Conservation (phyloP, 305 asterid genomes). For the Ilex paraguariensis region DNA sequence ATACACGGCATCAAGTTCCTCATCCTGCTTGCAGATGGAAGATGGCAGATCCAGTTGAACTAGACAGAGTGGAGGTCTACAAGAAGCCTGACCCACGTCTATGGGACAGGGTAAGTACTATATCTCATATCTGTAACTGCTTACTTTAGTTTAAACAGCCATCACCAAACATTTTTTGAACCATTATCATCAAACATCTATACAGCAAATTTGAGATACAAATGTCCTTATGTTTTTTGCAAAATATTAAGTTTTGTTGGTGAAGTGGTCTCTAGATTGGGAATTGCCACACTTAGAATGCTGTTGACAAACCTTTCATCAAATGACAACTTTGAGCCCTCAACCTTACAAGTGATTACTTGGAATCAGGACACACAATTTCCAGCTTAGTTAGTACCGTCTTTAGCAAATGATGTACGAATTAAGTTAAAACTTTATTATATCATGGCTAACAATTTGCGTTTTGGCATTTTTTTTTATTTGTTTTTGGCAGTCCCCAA, state of each 20-base stretch:
- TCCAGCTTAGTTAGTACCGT: neutral
- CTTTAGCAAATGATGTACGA: neutral
- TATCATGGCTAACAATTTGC: too few species aligned
- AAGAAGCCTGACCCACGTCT: constrained; percentile 69
- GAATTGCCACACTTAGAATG: too few species aligned
- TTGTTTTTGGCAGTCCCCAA: constrained; percentile 59
- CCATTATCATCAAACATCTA: neutral
- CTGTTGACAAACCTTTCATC: too few species aligned
- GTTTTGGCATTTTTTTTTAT: neutral
- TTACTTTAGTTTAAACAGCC: neutral
- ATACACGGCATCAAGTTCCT: constrained; percentile 39
- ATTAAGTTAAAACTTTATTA: too few species aligned
- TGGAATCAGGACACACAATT: too few species aligned
- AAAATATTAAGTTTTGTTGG: neutral
- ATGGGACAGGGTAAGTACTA: constrained; percentile 66
- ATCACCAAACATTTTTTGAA: neutral
- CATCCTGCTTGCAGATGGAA: constrained; percentile 74
- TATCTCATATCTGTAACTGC: neutral
- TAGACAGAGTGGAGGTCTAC: constrained; percentile 49
- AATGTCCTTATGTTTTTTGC: neutral
- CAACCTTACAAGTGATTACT: too few species aligned
- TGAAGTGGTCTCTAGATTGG: too few species aligned
- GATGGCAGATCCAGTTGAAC: constrained; percentile 44
- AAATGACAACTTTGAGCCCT: too few species aligned
- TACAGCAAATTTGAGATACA: neutral